phyloP scores from a whole-genome alignment of 768 basidiomycete species.

The Hypholoma sublateritium region DNA sequence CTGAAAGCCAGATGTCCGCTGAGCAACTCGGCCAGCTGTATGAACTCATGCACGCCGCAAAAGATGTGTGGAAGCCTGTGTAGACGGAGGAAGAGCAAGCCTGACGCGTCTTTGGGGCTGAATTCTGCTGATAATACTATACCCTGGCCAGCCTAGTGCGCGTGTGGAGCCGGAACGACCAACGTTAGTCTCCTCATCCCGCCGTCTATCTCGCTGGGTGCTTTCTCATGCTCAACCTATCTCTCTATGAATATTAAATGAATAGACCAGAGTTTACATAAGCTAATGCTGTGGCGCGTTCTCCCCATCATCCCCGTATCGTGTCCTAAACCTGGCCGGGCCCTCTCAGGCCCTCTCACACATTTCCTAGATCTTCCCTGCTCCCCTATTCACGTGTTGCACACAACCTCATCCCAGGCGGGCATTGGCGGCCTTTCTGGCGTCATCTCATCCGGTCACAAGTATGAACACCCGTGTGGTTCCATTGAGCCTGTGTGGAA shows the following conservation, averaged over 20 bases:
- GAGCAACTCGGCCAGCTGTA: conserved; percentile 94
- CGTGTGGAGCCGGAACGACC: conserved; percentile 8
- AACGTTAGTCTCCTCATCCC: neutral
- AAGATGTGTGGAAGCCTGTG: conserved; percentile 79
- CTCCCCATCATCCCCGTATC: neutral
- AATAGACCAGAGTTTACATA: neutral
- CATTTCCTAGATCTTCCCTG: neutral
- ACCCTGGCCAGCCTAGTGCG: neutral
- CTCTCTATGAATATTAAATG: neutral
- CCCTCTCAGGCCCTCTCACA: neutral
- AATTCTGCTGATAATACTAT: neutral
- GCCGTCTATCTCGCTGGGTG: neutral
- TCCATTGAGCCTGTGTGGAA: conserved; percentile 1
- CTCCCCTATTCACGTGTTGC: conserved; percentile 13
- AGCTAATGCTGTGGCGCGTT: neutral
- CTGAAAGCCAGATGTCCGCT: conserved; percentile 64
- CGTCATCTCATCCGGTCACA: neutral
- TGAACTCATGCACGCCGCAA: conserved; percentile 91
- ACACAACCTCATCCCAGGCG: neutral
- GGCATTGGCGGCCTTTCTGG: neutral
- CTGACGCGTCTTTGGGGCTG: conserved; percentile 10
- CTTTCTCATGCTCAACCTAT: conserved; percentile 11
- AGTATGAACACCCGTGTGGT: conserved; percentile 7
- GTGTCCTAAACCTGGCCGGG: neutral
- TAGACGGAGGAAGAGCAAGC: conserved; percentile 19